These are phyloP conservation scores for Cladobotryum protrusum DNA, from an alignment of 2,329 filamentous ascomycete species.

Conservation along the genomic window DNA sequence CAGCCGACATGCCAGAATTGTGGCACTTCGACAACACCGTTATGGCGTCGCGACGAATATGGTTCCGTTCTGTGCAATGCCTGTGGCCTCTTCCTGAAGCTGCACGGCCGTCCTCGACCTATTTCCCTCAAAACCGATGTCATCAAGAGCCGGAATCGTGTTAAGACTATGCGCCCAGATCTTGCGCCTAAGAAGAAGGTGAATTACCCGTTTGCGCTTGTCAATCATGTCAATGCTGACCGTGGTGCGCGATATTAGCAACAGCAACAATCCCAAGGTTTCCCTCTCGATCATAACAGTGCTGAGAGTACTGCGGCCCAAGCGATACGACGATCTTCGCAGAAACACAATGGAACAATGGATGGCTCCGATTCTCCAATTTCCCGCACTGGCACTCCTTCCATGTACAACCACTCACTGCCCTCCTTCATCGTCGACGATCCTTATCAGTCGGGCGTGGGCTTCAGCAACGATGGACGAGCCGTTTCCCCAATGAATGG, in stretches of 20 bases:
- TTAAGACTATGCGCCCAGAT: conserved; percentile 78
- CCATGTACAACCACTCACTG: conserved; percentile 67
- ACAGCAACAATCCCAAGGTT: conserved; percentile 36
- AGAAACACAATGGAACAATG: conserved; percentile 66
- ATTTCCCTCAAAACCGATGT: conserved; percentile 98
- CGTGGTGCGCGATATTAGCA: conserved; percentile 18
- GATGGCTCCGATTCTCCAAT: conserved; percentile 74
- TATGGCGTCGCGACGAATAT: conserved; percentile 96
- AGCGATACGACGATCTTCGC: conserved; percentile 54
- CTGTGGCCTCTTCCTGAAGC: conserved; percentile 93
- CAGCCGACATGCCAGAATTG: conserved; percentile 98
- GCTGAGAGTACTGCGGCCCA: conserved; percentile 52
- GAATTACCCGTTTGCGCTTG: conserved; percentile 21
- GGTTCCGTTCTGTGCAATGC: conserved; percentile 97
- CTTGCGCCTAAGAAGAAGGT: conserved; percentile 81
- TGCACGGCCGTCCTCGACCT: conserved; percentile 86
- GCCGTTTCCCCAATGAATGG: conserved; percentile 45
- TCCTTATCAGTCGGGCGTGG: conserved; percentile 54
- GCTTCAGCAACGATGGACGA: conserved; percentile 44
- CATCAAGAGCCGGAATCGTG: conserved; percentile 97
- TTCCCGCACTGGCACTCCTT: conserved; percentile 72
- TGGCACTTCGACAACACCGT: conserved; percentile 85
- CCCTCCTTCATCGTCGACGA: conserved; percentile 74
- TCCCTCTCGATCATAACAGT: conserved; percentile 49
- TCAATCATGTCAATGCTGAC: background rate